Evolutionary conservation across 1,139 yeast genomes (phyloP), one percentile per base, ranked within the genome.

Genomic region (Casaregolazyma suthepensis): DNA sequence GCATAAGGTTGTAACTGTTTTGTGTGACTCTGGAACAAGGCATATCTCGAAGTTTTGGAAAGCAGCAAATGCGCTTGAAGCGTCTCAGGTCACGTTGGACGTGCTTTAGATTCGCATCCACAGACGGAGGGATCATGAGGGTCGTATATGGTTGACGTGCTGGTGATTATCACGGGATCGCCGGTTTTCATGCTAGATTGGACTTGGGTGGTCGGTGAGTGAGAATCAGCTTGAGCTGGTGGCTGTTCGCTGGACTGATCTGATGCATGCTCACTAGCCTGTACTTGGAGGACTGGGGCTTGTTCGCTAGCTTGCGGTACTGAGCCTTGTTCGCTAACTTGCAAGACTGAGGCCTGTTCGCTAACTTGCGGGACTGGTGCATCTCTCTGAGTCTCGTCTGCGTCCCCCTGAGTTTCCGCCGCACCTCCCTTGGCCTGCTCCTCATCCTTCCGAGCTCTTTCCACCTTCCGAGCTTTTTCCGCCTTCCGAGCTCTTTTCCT

Each of bases 41-140:
- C 98, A 93, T 69, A 66, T 91, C 57, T 86, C 95, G 47, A 93
- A 93, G 68, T 93, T 93, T 66, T 93, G 97, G 97, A 87, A 84
- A 61, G 52, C 52, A n/a, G 63, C 62, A 10, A 45, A 51, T 7
- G 56, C 47, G 18, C 17, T 49, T 46, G 7, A 20, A 15, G 48
- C 52, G 23, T 40, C 47, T 35, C 38, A 43, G n/a, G 23, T 49
- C 20, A 13, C 31, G 12, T 44, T 46, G 43, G 17, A 43, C 43
- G 4, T 10, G 18, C 15, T 44, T 10, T 17, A 44, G 35, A 35
- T 35, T 23, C 35, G 19, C 50, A 48, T 17, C 50, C 50, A 37
- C 50, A 48, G n/a, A 23, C 20, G 15, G 43, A 22, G 26, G 50
- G 45, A 42, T 48, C 50, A 48, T 48, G 50, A 18, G 45, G 50